Conservation (phyloP, 345 rosid species). For the Trapa bicornis region DNA sequence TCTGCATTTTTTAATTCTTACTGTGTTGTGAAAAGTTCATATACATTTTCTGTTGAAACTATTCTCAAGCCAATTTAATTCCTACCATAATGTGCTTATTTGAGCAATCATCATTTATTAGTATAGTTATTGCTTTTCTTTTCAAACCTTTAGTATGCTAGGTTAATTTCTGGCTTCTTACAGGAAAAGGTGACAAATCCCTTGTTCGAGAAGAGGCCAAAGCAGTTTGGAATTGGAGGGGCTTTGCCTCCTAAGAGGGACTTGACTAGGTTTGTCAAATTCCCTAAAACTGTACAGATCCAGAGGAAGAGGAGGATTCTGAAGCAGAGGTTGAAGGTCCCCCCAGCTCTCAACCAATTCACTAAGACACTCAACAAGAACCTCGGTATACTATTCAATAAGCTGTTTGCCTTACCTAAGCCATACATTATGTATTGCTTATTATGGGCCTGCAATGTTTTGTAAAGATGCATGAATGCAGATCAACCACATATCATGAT, state of each 20-base stretch:
- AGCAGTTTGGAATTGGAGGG: constrained; percentile 74
- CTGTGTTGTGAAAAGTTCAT: too few relatives aligned
- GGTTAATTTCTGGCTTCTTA: not conserved
- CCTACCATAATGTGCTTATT: not conserved
- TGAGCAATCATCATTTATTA: not conserved
- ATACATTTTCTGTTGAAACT: too few relatives aligned
- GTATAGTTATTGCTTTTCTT: too few relatives aligned
- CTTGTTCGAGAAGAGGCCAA: constrained; percentile 57
- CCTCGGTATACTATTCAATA: constrained; percentile 26
- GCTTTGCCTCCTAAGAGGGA: constrained; percentile 86
- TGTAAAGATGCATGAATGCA: not conserved
- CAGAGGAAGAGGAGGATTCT: constrained; percentile 75
- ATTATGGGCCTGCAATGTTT: not conserved
- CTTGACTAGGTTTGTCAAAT: constrained; percentile 53
- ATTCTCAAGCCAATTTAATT: not conserved
- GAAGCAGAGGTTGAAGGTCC: constrained; percentile 68
- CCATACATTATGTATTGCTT: not conserved
- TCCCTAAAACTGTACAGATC: constrained; percentile 54
- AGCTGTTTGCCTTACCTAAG: not conserved
- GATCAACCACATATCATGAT: too few relatives aligned
- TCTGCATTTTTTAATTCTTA: too few relatives aligned
- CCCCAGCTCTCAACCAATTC: constrained; percentile 67
- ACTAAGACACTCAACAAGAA: constrained; percentile 87
- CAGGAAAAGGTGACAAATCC: constrained; percentile 62
- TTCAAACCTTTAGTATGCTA: not conserved